Conservation (phyloP, 1,139 yeast genomes). For the Ogataea hybrid region DNA sequence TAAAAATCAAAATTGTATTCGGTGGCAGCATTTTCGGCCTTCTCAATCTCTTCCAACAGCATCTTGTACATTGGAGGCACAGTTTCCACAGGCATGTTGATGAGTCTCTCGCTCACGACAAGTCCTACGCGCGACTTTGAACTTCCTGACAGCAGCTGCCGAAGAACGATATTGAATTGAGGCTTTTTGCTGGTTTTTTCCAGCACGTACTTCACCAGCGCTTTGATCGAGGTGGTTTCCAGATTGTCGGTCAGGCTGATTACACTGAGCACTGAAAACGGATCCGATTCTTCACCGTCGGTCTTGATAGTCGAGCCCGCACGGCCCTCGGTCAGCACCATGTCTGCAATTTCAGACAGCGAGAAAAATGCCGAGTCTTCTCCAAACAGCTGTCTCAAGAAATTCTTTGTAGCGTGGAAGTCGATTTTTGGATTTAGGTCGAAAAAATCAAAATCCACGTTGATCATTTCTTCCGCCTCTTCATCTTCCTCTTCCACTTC, state of each 20-base stretch:
- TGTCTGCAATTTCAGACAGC: slow-evolving; percentile 74
- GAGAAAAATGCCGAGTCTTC: slow-evolving; percentile 74
- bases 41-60: slow-evolving; percentile 70
- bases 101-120: slow-evolving; percentile 79
- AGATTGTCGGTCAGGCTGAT: slow-evolving; percentile 51
- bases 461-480: slow-evolving; percentile 61
- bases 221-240: slow-evolving; percentile 46
- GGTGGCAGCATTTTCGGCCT: slow-evolving; percentile 54
- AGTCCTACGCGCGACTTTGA: slow-evolving; percentile 64
- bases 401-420: slow-evolving; percentile 86
- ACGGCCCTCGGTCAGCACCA: slow-evolving; percentile 66
- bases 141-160: slow-evolving; percentile 48
- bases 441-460: slow-evolving; percentile 93
- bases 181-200: slow-evolving; percentile 53
- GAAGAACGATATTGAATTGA: slow-evolving; percentile 63
- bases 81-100: slow-evolving; percentile 97
- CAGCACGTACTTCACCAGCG: slow-evolving; percentile 52
- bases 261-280: slow-evolving; percentile 82
- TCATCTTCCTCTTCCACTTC: slow-evolving; percentile 37
- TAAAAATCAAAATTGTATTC: slow-evolving; percentile 70
- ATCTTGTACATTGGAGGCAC: slow-evolving; percentile 91
- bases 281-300: slow-evolving; percentile 92
- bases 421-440: slow-evolving; percentile 84
- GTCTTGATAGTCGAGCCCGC: slow-evolving; percentile 90
- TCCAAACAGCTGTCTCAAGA: slow-evolving; percentile 83